These are phyloP conservation scores for Mycena vulgaris DNA, from an alignment of 768 basidiomycete genomes.

Conservation along the genomic window DNA sequence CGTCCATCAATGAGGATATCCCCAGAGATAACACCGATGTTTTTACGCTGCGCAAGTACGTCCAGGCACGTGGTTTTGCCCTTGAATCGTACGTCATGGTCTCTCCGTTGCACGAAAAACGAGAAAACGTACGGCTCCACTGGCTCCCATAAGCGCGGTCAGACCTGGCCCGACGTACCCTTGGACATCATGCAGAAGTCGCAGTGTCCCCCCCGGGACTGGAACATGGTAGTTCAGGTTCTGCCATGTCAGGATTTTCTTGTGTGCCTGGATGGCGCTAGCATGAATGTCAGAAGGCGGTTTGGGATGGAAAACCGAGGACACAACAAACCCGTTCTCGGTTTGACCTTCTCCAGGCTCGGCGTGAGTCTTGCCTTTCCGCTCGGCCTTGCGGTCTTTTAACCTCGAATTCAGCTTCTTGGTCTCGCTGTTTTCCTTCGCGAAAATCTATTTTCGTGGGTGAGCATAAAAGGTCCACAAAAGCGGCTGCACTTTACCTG, in stretches of 20 bases:
- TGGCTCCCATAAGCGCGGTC: slow-evolving; percentile 91
- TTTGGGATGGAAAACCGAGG: not conserved
- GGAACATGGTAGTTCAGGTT: slow-evolving; percentile 84
- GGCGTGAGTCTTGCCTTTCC: slow-evolving; percentile 46
- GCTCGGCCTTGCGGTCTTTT: slow-evolving; percentile 66
- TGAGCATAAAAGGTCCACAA: not conserved
- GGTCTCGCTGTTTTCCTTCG: slow-evolving; percentile 69
- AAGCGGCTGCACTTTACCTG: too few relatives aligned
- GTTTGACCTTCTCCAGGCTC: slow-evolving; percentile 35
- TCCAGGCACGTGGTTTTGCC: slow-evolving; percentile 85
- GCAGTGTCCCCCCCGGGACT: slow-evolving; percentile 69
- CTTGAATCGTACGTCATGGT: slow-evolving; percentile 39
- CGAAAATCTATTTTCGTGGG: slow-evolving; percentile 59
- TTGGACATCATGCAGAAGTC: slow-evolving; percentile 81
- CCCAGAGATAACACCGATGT: slow-evolving; percentile 76
- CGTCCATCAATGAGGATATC: slow-evolving; percentile 78
- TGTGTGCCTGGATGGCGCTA: slow-evolving; percentile 41
- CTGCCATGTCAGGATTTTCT: slow-evolving; percentile 88
- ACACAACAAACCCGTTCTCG: slow-evolving; percentile 23
- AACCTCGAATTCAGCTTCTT: slow-evolving; percentile 67
- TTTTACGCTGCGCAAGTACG: slow-evolving; percentile 82
- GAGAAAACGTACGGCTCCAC: slow-evolving; percentile 69
- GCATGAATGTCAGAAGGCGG: slow-evolving; percentile 6
- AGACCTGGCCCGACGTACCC: slow-evolving; percentile 92
- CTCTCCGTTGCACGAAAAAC: not conserved